Conservation (phyloP, 495 filamentous ascomycete species). For the Lentithecium fluviatile region DNA sequence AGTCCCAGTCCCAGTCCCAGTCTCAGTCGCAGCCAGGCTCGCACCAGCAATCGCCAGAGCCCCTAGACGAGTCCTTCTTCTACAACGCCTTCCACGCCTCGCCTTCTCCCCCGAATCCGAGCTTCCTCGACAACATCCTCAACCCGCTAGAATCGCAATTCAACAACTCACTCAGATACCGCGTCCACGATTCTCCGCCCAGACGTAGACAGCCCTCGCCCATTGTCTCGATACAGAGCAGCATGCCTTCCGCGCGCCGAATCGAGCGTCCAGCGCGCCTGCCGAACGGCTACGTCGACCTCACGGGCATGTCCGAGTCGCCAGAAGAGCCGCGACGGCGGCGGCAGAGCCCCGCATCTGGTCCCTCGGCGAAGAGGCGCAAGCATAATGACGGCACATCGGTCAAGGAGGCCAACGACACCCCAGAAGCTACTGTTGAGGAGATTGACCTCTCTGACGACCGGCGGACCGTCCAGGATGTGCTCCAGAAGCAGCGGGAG, state of each 20-base stretch:
- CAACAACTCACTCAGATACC: conserved; percentile 10
- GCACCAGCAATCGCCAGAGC: conserved; percentile 7
- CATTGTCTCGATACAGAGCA: neutral
- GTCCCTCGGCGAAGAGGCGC: conserved; percentile 37
- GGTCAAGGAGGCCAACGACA: conserved; percentile 6
- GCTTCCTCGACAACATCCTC: conserved; percentile 30
- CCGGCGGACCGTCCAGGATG: conserved; percentile 47
- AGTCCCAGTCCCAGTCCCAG: conserved; percentile 5
- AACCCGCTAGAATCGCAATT: conserved; percentile 19
- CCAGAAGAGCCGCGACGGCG: conserved; percentile 19
- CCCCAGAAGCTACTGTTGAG: conserved; percentile 22
- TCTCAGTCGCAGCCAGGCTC: conserved; percentile 16
- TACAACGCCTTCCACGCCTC: conserved; percentile 23
- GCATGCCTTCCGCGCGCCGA: neutral
- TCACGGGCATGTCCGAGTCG: conserved; percentile 36
- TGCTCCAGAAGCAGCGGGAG: conserved; percentile 52
- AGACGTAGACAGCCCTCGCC: neutral
- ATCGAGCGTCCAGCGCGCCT: conserved; percentile 12
- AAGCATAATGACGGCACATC: conserved; percentile 39
- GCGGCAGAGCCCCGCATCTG: conserved; percentile 1
- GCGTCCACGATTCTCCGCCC: neutral
- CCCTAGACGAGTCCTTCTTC: conserved; percentile 15
- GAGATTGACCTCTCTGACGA: conserved; percentile 58
- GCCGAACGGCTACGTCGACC: conserved; percentile 40
- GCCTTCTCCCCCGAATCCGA: neutral